Conservation (phyloP, 1,139 yeast genomes). For the Hemisphaericaspora lyxosophila region DNA sequence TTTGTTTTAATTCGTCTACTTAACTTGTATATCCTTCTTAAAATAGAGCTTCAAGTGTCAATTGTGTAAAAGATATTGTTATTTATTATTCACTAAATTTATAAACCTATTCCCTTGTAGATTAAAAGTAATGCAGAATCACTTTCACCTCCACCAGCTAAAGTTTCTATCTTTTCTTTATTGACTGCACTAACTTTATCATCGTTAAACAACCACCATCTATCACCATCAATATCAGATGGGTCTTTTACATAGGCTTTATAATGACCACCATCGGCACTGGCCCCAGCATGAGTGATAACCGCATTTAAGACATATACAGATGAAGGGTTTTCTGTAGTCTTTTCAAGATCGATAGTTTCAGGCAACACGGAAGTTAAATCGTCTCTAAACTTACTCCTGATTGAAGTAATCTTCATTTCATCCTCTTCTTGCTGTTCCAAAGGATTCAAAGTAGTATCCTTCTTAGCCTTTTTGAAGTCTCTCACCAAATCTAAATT, state of each 20-base stretch:
- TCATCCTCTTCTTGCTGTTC: slow-evolving; percentile 50
- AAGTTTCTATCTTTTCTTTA: slow-evolving; percentile 74
- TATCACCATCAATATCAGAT: slow-evolving; percentile 59
- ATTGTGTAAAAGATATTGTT: too few relatives aligned
- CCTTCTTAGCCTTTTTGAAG: slow-evolving; percentile 65
- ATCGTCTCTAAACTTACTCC: slow-evolving; percentile 46
- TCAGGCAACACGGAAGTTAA: slow-evolving; percentile 39
- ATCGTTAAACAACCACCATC: slow-evolving; percentile 95
- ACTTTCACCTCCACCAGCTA: slow-evolving; percentile 98
- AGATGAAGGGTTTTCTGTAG: slow-evolving; percentile 83
- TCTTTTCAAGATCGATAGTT: slow-evolving; percentile 28
- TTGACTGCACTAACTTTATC: slow-evolving; percentile 79
- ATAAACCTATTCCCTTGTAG: slow-evolving; percentile 74
- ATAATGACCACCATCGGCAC: slow-evolving; percentile 97
- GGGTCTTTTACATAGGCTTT: slow-evolving; percentile 82
- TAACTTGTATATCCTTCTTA: too few relatives aligned
- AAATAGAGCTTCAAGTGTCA: too few relatives aligned
- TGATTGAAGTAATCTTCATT: slow-evolving; percentile 45
- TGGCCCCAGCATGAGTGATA: slow-evolving; percentile 91
- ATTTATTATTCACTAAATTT: too few relatives aligned
- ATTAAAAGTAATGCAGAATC: slow-evolving; percentile 89
- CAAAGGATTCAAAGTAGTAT: slow-evolving; percentile 35
- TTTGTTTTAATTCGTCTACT: too few relatives aligned
- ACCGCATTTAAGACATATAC: slow-evolving; percentile 81
- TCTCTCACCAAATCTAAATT: slow-evolving; percentile 72